phyloP scores from a whole-genome alignment of 257 asterid species.

The Orobanche coerulescens region DNA sequence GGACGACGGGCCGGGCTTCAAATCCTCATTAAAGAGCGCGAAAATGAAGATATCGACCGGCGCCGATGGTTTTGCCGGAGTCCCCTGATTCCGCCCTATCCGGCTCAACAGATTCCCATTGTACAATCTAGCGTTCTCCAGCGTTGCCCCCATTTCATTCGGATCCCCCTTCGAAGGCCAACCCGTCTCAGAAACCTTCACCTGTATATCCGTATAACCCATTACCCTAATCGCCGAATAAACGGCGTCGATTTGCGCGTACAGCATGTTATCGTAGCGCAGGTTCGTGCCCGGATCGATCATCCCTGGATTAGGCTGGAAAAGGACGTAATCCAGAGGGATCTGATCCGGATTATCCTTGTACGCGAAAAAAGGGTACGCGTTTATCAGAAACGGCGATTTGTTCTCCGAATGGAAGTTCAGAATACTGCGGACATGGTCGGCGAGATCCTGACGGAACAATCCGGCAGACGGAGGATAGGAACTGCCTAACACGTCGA shows the following conservation, averaged over 20 bases:
- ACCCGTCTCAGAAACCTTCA: slow-evolving; percentile 82
- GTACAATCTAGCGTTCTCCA: slow-evolving; percentile 58
- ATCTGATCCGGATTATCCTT: slow-evolving; percentile 48
- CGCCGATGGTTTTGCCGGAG: slow-evolving; percentile 65
- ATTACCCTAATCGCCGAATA: slow-evolving; percentile 51
- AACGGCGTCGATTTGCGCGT: slow-evolving; percentile 87
- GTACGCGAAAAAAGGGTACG: slow-evolving; percentile 91
- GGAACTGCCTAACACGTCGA: slow-evolving; percentile 39
- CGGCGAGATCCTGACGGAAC: slow-evolving; percentile 45
- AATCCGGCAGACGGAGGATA: slow-evolving; percentile 79
- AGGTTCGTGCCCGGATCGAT: slow-evolving; percentile 50
- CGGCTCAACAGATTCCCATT: slow-evolving; percentile 56
- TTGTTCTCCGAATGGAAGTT: slow-evolving; percentile 44
- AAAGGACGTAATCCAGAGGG: slow-evolving; percentile 56
- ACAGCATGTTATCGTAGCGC: slow-evolving; percentile 81
- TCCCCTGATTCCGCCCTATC: slow-evolving; percentile 47
- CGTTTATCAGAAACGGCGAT: slow-evolving; percentile 74
- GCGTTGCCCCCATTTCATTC: slow-evolving; percentile 67
- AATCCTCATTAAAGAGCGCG: slow-evolving; percentile 83
- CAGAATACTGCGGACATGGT: slow-evolving; percentile 39
- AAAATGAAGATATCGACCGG: slow-evolving; percentile 69
- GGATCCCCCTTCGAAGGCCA: slow-evolving; percentile 92
- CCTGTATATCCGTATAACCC: slow-evolving; percentile 46
- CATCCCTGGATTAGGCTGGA: slow-evolving; percentile 63
- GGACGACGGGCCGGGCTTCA: slow-evolving; percentile 79